These are phyloP conservation scores for Malus hybrid DNA, from an alignment of 331 rosid species.

Conservation along the genomic window DNA sequence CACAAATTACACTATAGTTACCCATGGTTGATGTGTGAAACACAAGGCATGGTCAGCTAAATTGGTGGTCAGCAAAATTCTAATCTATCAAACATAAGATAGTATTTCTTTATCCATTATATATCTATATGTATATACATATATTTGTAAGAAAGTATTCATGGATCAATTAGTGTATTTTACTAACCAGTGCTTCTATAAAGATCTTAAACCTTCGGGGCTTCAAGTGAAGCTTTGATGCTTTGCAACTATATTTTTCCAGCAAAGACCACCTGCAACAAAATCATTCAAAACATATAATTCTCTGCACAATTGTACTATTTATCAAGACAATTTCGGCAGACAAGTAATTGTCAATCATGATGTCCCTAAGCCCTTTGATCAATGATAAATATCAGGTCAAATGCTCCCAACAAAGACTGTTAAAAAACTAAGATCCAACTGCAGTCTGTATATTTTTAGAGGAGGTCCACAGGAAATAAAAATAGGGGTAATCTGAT, in stretches of 20 bases:
- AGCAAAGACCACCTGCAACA: constrained; percentile 92
- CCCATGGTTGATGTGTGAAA: not conserved
- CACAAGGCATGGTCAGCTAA: not conserved
- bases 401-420: not conserved
- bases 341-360: not conserved
- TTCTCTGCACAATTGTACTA: not conserved
- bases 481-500: not conserved
- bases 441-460: not conserved
- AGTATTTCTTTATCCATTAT: not conserved
- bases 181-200: constrained; percentile 94
- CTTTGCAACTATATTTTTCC: constrained; percentile 97
- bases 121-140: not conserved
- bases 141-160: not conserved
- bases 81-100: not conserved
- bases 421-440: constrained; percentile 6
- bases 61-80: not conserved
- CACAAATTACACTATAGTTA: not conserved
- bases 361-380: not conserved
- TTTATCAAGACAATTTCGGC: not conserved
- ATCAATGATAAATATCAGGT: not conserved
- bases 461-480: not conserved
- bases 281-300: constrained; percentile 15
- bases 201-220: constrained; percentile 92
- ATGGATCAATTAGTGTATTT: constrained; percentile 12
- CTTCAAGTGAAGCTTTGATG: constrained; percentile 97